A percentile compares a stretch with the other conserved stretches of the same genome.
phyloP scores from a whole-genome alignment of 331 rosid species.

The Dryas integrifolia region DNA sequence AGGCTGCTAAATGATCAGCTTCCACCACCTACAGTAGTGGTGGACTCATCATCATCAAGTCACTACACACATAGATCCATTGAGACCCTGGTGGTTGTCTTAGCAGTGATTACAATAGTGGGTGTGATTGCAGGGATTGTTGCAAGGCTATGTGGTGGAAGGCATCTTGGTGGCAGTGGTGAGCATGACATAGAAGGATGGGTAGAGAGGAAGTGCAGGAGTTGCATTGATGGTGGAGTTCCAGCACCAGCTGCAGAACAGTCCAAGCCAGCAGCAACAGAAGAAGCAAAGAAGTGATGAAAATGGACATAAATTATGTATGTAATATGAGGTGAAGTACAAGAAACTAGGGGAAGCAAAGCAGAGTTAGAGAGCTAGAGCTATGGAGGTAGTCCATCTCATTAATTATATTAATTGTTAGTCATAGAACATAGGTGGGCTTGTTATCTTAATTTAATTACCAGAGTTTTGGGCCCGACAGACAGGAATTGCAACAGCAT shows the following conservation, averaged over 20 bases:
- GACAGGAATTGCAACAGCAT: background rate
- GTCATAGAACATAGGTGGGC: background rate
- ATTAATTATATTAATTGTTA: background rate
- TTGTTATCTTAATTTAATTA: background rate
- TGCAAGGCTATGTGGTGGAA: constrained; percentile 76
- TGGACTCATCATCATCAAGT: background rate
- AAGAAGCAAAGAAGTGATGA: constrained; percentile 23
- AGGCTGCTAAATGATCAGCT: constrained; percentile 39
- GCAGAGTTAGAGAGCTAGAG: no score
- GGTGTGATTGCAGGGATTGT: constrained; percentile 75
- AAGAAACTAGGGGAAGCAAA: background rate
- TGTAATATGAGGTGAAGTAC: background rate
- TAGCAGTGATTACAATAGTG: constrained; percentile 68
- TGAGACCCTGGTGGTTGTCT: constrained; percentile 77
- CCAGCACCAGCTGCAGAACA: constrained; percentile 36
- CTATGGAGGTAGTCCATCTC: no score
- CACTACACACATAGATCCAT: constrained; percentile 52
- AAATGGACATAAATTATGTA: background rate
- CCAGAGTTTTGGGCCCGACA: no score
- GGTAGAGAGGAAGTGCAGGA: constrained; percentile 73
- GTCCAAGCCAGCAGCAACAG: constrained; percentile 23
- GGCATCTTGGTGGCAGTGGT: constrained; percentile 64
- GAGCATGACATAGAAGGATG: constrained; percentile 86
- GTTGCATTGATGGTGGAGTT: constrained; percentile 71
- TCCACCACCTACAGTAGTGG: constrained; percentile 39